Percentiles rank a stretch among this genome's conserved stretches.
Conservation (phyloP, 2,329 filamentous ascomycete species). For the Penicillium glabrum region DNA sequence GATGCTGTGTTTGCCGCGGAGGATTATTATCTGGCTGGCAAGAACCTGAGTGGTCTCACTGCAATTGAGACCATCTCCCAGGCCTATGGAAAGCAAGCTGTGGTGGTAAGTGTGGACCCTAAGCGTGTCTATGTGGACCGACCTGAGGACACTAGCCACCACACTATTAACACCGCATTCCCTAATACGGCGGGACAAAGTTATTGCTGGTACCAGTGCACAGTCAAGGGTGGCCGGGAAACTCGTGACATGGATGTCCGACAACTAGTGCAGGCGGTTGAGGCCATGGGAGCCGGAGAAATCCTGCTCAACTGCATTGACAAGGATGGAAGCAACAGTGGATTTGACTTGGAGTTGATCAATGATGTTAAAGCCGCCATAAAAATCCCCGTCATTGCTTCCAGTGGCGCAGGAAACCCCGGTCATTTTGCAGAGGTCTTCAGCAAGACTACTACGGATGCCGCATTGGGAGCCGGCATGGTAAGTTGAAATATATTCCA, state of each 20-base stretch:
- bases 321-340: slow-evolving; percentile 89
- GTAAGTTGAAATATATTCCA: slow-evolving; percentile 42
- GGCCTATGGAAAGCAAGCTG: slow-evolving; percentile 94
- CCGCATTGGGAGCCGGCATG: slow-evolving; percentile 93
- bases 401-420: slow-evolving; percentile 85
- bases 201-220: slow-evolving; percentile 97
- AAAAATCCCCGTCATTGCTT: slow-evolving; percentile 91
- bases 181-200: slow-evolving; percentile 74
- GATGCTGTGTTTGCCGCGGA: slow-evolving; percentile 93
- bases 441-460: slow-evolving; percentile 79
- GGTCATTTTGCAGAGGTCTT: slow-evolving; percentile 91
- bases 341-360: slow-evolving; percentile 92
- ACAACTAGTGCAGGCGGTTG: slow-evolving; percentile 82
- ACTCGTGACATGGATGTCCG: slow-evolving; percentile 91
- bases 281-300: slow-evolving; percentile 94
- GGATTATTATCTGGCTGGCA: slow-evolving; percentile 74
- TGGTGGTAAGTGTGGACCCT: slow-evolving; percentile 93
- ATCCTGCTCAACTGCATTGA: slow-evolving; percentile 97
- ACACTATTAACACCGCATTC: slow-evolving; percentile 69
- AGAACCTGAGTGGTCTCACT: slow-evolving; percentile 72
- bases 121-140: slow-evolving; percentile 80
- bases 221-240: slow-evolving; percentile 91
- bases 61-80: slow-evolving; percentile 93
- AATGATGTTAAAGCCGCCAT: slow-evolving; percentile 82
- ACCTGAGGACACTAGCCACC: slow-evolving; percentile 68